Evolutionary conservation across 768 basidiomycete species (phyloP).

Genomic region (Tremella fuciformis): DNA sequence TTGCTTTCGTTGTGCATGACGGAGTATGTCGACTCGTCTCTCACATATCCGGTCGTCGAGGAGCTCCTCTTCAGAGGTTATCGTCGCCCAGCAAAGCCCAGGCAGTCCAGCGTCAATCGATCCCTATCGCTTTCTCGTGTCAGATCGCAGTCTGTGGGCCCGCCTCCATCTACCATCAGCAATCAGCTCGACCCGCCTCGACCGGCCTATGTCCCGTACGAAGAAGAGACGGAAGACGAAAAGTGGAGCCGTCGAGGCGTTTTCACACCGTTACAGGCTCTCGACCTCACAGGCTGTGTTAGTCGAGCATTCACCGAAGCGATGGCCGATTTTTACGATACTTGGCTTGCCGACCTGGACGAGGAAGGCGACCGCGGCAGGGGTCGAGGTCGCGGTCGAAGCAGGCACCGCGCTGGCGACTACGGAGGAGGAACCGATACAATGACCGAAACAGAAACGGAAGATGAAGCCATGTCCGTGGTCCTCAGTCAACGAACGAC

Average conservation of each 20-base stretch:
- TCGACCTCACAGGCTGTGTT: conserved; percentile 93
- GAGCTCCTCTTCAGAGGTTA: conserved; percentile 84
- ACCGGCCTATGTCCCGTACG: conserved; percentile 56
- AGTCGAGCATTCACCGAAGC: conserved; percentile 84
- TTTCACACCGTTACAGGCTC: conserved; percentile 72
- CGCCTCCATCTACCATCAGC: conserved; percentile 8
- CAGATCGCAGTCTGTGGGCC: conserved; percentile 29
- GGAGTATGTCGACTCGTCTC: conserved; percentile 91
- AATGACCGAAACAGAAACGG: conserved; percentile 23
- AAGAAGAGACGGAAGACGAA: conserved; percentile 71
- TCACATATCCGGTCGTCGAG: conserved; percentile 77
- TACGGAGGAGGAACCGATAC: conserved; percentile 12
- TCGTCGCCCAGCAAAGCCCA: conserved; percentile 29
- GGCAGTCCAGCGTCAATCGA: conserved; percentile 25
- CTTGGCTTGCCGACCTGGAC: conserved; percentile 31
- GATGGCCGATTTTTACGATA: conserved; percentile 70
- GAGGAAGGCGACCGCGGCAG: conserved; percentile 27
- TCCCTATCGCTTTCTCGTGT: conserved; percentile 25
- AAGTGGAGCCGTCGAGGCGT: conserved; percentile 55
- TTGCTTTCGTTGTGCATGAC: conserved; percentile 87
- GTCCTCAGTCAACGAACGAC: neutral
- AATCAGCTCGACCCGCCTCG: conserved; percentile 42
- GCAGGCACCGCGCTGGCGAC: conserved; percentile 15
- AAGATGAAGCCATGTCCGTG: conserved; percentile 32
- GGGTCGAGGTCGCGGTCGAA: conserved; percentile 33